A percentile compares a stretch with the other conserved stretches of the same genome.
Conservation (phyloP, 148 eudicot species). For the Mesembryanthemum crystallinum region DNA sequence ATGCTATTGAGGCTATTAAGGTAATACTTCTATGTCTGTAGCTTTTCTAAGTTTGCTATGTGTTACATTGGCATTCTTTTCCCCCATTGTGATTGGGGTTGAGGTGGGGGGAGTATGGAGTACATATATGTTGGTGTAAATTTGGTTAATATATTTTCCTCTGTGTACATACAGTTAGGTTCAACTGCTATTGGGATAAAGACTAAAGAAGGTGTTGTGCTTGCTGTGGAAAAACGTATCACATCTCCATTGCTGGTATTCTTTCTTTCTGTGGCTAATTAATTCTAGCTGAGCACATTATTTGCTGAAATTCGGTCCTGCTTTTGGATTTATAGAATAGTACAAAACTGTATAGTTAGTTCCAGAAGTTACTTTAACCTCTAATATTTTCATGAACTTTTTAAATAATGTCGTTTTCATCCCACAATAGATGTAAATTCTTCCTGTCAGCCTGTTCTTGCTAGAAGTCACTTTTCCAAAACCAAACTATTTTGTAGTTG, state of each 20-base stretch:
- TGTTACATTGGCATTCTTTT: background rate
- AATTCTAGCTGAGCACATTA: background rate
- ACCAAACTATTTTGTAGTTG: too few relatives aligned
- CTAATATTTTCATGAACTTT: too few relatives aligned
- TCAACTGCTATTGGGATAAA: constrained; percentile 93
- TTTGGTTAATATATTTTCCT: background rate
- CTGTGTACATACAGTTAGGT: constrained; percentile 55
- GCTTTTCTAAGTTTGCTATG: background rate
- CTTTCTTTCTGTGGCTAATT: constrained; percentile 3
- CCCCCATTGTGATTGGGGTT: too few relatives aligned
- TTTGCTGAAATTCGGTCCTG: background rate
- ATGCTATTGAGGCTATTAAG: constrained; percentile 83
- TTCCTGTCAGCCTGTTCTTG: too few relatives aligned
- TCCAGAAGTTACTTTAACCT: too few relatives aligned
- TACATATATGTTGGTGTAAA: background rate
- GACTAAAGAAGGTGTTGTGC: constrained; percentile 96
- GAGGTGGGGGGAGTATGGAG: background rate
- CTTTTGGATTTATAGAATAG: too few relatives aligned
- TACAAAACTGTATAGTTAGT: too few relatives aligned
- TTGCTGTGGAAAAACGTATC: constrained; percentile 94
- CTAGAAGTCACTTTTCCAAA: too few relatives aligned
- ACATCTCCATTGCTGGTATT: constrained; percentile 91
- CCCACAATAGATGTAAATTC: too few relatives aligned
- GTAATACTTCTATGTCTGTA: constrained; percentile 27
- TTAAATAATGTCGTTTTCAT: too few relatives aligned